These are phyloP conservation scores for Zygoascus ofunaensis DNA, from an alignment of 805 yeast genomes.

Conservation along the genomic window DNA sequence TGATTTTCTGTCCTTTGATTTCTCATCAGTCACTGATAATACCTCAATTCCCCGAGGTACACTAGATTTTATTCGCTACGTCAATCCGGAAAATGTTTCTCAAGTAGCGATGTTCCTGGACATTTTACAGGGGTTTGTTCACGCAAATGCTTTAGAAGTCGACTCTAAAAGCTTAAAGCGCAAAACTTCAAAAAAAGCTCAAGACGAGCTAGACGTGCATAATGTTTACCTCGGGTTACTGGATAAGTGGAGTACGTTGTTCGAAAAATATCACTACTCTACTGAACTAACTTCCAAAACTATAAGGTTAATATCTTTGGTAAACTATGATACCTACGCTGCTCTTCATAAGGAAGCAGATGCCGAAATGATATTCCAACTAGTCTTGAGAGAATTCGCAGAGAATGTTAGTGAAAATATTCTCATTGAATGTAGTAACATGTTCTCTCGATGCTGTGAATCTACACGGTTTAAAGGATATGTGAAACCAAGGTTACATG, in stretches of 20 bases:
- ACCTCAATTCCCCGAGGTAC: neutral
- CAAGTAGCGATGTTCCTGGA: conserved; percentile 13
- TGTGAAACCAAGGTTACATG: neutral
- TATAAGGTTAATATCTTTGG: conserved; percentile 15
- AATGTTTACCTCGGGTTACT: conserved; percentile 12
- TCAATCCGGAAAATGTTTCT: conserved; percentile 4
- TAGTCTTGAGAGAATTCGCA: conserved; percentile 8
- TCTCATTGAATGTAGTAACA: conserved; percentile 8
- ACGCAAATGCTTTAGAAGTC: neutral
- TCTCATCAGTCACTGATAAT: conserved; percentile 9
- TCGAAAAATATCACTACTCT: conserved; percentile 20
- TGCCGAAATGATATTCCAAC: conserved; percentile 21
- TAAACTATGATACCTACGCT: conserved; percentile 17
- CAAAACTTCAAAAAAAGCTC: neutral
- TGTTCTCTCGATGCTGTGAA: conserved; percentile 3
- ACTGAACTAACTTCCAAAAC: conserved; percentile 17
- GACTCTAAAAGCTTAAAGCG: neutral
- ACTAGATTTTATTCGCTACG: conserved; percentile 2
- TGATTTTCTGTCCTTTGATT: conserved; percentile 35
- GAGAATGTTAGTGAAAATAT: conserved; percentile 6
- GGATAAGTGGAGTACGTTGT: conserved; percentile 10
- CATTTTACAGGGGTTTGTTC: conserved; percentile 24
- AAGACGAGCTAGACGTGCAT: conserved; percentile 6
- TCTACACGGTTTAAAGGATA: neutral
- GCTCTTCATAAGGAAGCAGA: conserved; percentile 15